These are phyloP conservation scores for Diutina mesorugosa DNA, from an alignment of 1,139 yeast genomes.

Conservation along the genomic window DNA sequence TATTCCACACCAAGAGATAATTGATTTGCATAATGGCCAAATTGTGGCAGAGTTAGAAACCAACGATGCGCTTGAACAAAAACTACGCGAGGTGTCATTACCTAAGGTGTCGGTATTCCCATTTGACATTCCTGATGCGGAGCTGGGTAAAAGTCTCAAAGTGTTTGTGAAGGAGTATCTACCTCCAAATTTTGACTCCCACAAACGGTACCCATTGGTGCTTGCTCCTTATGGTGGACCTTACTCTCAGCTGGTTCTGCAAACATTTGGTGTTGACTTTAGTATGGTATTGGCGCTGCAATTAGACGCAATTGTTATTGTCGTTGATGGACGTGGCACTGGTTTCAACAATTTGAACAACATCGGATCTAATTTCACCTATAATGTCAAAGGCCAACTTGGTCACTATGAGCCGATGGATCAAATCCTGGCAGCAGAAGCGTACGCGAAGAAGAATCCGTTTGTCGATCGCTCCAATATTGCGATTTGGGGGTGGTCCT, in stretches of 20 bases:
- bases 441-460: conserved; percentile 33
- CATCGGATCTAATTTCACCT: conserved; percentile 38
- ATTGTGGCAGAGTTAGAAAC: conserved; percentile 31
- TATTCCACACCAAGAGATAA: conserved; percentile 51
- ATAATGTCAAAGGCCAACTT: conserved; percentile 49
- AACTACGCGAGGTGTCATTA: conserved; percentile 21
- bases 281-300: conserved; percentile 58
- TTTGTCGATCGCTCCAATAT: conserved; percentile 48
- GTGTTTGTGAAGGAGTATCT: conserved; percentile 51
- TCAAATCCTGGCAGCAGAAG: conserved; percentile 55
- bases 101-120: conserved; percentile 35
- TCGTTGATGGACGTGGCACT: conserved; percentile 78
- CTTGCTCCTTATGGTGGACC: conserved; percentile 77
- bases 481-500: conserved; percentile 80
- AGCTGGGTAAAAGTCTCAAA: conserved; percentile 21
- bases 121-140: conserved; percentile 35
- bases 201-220: conserved; percentile 50
- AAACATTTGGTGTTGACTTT: conserved; percentile 41
- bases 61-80: conserved; percentile 20
- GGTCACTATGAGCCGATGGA: conserved; percentile 61
- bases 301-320: conserved; percentile 58
- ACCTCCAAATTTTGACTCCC: conserved; percentile 47
- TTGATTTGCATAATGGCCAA: conserved; percentile 33
- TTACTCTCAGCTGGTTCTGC: conserved; percentile 58
- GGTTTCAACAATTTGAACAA: conserved; percentile 42